Conservation (phyloP, 1,284 basidiomycete species). For the Clitocybe nebularis region DNA sequence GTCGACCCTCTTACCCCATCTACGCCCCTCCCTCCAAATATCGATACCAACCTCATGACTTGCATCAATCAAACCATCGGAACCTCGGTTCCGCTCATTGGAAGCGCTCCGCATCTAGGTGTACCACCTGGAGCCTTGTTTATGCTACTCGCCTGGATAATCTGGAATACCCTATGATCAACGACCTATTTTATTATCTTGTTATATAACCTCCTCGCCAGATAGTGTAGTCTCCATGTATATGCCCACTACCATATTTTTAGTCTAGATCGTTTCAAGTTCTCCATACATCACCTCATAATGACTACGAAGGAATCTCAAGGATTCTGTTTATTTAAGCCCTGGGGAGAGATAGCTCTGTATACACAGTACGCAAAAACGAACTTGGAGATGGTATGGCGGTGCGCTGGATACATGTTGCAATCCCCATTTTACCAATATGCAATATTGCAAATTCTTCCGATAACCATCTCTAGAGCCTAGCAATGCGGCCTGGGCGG, state of each 20-base stretch:
- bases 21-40: not conserved
- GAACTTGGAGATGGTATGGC: no score
- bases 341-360: no score
- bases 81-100: conserved; percentile 1
- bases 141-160: conserved; percentile 7
- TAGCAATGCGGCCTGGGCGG: no score
- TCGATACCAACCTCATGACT: conserved; percentile 3
- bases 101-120: not conserved
- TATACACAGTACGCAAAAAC: no score
- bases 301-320: no score
- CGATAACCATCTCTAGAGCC: no score
- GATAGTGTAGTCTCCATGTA: not conserved
- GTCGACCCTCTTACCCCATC: conserved; percentile 2
- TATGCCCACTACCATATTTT: not conserved
- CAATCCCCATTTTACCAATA: no score
- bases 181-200: not conserved
- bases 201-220: not conserved
- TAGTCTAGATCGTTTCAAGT: not conserved
- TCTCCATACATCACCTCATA: not conserved
- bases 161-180: conserved; percentile 1
- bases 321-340: not conserved
- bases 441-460: no score
- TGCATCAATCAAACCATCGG: conserved; percentile 6
- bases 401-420: no score
- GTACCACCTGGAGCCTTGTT: not conserved